A percentile compares a stretch with the other conserved stretches of the same genome.
phyloP scores from a whole-genome alignment of 768 basidiomycete species.

The Trametes villosa region DNA sequence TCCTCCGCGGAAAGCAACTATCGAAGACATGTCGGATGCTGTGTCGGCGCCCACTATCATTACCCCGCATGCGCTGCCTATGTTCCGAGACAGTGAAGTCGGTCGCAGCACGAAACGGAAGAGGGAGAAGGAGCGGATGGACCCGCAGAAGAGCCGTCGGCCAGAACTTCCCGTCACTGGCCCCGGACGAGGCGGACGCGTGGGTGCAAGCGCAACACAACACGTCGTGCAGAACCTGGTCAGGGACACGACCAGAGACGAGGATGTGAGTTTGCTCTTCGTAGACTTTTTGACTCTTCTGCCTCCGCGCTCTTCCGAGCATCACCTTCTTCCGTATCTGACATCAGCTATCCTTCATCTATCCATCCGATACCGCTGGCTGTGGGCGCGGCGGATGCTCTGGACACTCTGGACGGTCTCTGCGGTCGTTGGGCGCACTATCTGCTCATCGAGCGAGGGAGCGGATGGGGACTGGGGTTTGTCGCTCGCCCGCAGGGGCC shows the following conservation, averaged over 20 bases:
- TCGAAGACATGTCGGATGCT: conserved; percentile 90
- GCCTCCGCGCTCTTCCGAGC: conserved; percentile 8
- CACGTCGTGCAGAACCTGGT: conserved; percentile 96
- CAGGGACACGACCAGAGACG: conserved; percentile 85
- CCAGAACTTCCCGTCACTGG: conserved; percentile 94
- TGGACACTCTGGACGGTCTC: background rate
- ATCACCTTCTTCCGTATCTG: conserved; percentile 16
- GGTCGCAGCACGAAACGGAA: conserved; percentile 84
- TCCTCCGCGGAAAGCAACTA: conserved; percentile 77
- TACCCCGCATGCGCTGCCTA: conserved; percentile 89
- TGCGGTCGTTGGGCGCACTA: background rate
- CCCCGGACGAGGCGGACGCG: conserved; percentile 90
- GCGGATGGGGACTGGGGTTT: background rate
- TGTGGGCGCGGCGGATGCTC: background rate
- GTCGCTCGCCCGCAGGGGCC: conserved; percentile 3
- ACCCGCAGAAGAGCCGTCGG: conserved; percentile 89
- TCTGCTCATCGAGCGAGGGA: conserved; percentile 12
- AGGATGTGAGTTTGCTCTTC: conserved; percentile 77
- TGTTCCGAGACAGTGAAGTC: conserved; percentile 82
- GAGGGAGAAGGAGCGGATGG: conserved; percentile 84
- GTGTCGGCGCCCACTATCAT: conserved; percentile 85
- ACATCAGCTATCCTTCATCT: conserved; percentile 23
- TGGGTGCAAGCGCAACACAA: conserved; percentile 96
- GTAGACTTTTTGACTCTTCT: conserved; percentile 25
- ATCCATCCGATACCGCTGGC: conserved; percentile 24